Base-by-base conservation (phyloP, 108 stramenopile species). In the Fistulifera solaris region DNA sequence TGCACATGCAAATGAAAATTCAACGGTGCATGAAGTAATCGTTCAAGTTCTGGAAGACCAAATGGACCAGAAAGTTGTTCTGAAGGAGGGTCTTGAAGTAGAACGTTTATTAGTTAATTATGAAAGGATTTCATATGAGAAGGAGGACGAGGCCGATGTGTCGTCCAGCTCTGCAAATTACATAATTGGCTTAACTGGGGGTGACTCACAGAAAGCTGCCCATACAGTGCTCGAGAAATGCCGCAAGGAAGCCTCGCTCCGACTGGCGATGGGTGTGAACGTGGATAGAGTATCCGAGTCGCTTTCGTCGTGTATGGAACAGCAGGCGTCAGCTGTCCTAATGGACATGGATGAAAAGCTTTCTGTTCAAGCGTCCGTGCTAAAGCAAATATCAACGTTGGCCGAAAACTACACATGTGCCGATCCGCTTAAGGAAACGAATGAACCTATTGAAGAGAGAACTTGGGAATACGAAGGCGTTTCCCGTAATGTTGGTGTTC, bases 401-500 rank as follows among this genome's bases (percentile, higher is more conserved):
- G 50, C 83, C 40, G 92, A 93, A 51, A 82, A 93, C 60, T 87
- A 87, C 40, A 89, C 92, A 1, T 93, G 92, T 59, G 70, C 65
- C 39, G 87, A 89, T 62, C 61, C 66, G 13, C 45, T 43, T 1
- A 41, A 85, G 17, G 63, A 70, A 24, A 85, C 85, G 0, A 72
- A 80, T 1, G 55, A 71, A 16, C 53, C 77, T 21, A 35, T 78
- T n/a, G 62, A 64, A 44, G 40, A 48, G 14, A 38, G 22, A 24
- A 61, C 48, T 4, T 59, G 58, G 28, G 55, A 42, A 46, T 44
- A 62, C 2, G 53, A 50, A 27, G 68, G 68, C 40, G 70, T 67
- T 40, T 59, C 48, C 39, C 47, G 26, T 43, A 38, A 42, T 40
- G 85, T 86, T 0, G 51, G 66, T 6, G 62, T 87, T 0, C 65